Evolutionary conservation across 305 asterid genomes (phyloP), one percentile per base, ranked within the genome.

Genomic region (Lippia alba): DNA sequence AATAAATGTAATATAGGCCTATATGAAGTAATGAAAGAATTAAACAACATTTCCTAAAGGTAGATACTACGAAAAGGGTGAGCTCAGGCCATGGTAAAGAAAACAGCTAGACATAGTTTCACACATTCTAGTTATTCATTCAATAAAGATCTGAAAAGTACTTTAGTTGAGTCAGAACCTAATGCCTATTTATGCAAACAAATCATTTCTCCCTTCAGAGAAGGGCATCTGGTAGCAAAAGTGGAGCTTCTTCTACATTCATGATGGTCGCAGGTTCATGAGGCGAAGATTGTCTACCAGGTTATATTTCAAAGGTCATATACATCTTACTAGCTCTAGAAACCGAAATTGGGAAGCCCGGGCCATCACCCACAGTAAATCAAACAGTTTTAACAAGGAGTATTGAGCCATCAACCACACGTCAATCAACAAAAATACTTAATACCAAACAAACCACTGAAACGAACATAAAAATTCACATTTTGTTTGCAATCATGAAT

Each of bases 251-350:
- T 51, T 1, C 30, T 36, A 66, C 17, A 66, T 12, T 49, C 30
- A 1, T 4, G 8, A 64, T 24, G 69, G 18, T 17, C 59, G 53
- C 20, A 33, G 20, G 48, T 39, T 18, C 63, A 39, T 14, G 56
- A 40, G 51, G 56, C 44, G 63, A 45, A 68, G 40, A 44, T 40
- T 41, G 20, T 46, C 32, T 56, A 56, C 59, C 9, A 6, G n/a
- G 44, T 12, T 19, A 14, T 44, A 67, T 12, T 8, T n/a, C 40
- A 19, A 12, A 55, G 30, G 55, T 16, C 7, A 7, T 9, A 18
- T 63, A 14, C 41, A 19, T 41, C 33, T 39, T 11, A 9, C 9
- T 8, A 6, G 10, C 51, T 40, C 51, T 51, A 39, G 17, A 61
- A 9, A 33, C 53, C 34, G 17, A 39, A 39, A 18, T 61, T 39